Conservation (phyloP, 352 stramenopile species). For the Phytophthora pluvialis region DNA sequence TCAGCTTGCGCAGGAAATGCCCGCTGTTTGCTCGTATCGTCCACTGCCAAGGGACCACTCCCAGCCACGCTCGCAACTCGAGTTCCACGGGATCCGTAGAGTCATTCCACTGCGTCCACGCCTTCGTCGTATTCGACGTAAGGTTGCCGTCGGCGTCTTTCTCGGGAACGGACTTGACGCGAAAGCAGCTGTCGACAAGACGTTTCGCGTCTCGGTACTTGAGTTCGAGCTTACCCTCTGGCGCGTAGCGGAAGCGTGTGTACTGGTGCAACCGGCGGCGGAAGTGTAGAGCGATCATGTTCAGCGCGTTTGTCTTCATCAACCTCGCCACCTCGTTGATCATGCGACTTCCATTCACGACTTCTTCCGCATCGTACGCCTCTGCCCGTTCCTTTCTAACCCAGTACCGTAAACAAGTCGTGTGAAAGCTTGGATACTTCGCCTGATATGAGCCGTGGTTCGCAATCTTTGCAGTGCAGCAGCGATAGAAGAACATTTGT, state of each 20-base stretch:
- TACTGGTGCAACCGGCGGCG: background rate
- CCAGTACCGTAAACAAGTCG: constrained; percentile 18
- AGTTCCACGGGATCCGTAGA: background rate
- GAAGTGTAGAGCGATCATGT: background rate
- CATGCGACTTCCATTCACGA: background rate
- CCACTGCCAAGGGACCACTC: constrained; percentile 3
- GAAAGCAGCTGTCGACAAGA: background rate
- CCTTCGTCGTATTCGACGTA: background rate
- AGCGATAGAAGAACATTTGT: constrained; percentile 15
- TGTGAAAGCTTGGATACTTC: constrained; percentile 20
- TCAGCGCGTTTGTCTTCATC: background rate
- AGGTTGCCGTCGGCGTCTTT: background rate
- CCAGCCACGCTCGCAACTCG: background rate
- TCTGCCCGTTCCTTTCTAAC: no score
- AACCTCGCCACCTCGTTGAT: background rate
- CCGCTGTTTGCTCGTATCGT: background rate
- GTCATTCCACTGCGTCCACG: background rate
- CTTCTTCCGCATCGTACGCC: no score
- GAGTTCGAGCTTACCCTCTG: background rate
- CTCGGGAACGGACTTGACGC: background rate
- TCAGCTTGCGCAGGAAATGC: background rate
- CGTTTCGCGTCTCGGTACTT: background rate
- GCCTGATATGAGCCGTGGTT: background rate
- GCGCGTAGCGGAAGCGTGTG: background rate
- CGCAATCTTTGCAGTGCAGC: constrained; percentile 17